phyloP scores from a whole-genome alignment of 1,139 yeast genomes.

The Pichia sp. region DNA sequence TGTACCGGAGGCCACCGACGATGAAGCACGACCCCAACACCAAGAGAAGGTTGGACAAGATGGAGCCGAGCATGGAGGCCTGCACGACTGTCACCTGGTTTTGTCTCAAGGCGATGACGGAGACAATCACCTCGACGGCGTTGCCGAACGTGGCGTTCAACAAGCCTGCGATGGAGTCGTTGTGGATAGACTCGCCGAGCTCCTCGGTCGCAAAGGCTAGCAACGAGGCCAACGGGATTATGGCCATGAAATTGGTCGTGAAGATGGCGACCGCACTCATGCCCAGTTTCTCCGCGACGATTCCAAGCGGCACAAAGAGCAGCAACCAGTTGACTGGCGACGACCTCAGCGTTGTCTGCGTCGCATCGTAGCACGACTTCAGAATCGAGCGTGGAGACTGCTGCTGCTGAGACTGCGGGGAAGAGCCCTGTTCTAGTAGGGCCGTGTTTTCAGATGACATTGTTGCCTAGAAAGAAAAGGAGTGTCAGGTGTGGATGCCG shows the following conservation, averaged over 20 bases:
- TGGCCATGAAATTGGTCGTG: constrained; percentile 77
- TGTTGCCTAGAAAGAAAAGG: not conserved
- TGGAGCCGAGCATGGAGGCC: constrained; percentile 94
- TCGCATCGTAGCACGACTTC: constrained; percentile 3
- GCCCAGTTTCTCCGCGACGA: constrained; percentile 57
- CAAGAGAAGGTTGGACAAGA: constrained; percentile 76
- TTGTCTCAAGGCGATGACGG: constrained; percentile 78
- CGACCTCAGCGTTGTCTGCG: constrained; percentile 41
- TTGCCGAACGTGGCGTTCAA: constrained; percentile 96
- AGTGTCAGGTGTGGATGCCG: not conserved
- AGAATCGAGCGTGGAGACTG: not conserved
- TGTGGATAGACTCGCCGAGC: constrained; percentile 70
- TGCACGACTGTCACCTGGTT: constrained; percentile 92
- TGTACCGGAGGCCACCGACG: constrained; percentile 84
- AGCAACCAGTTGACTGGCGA: constrained; percentile 76
- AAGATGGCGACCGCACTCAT: constrained; percentile 62
- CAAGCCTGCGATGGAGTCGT: constrained; percentile 85
- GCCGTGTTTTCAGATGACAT: constrained; percentile 8
- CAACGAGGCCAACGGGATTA: constrained; percentile 86
- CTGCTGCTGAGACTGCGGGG: not conserved
- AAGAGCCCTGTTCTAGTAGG: not conserved
- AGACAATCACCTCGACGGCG: constrained; percentile 89
- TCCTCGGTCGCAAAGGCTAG: constrained; percentile 93
- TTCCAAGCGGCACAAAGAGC: constrained; percentile 84
- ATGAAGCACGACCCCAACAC: constrained; percentile 95